Base-by-base conservation (phyloP, 2,329 filamentous ascomycete genomes). In the Venturia asperata region DNA sequence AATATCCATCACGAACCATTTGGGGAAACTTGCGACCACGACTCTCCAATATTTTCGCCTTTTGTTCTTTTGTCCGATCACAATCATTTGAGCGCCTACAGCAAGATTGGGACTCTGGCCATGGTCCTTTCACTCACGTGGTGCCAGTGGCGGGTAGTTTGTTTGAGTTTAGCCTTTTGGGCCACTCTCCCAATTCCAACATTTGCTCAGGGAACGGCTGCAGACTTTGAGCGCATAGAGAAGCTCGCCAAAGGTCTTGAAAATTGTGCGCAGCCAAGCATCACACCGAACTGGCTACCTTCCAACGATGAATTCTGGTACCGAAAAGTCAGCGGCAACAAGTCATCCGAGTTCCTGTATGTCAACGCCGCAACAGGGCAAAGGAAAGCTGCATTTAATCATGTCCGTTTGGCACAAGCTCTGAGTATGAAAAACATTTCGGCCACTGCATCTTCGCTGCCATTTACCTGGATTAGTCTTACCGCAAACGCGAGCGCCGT, bases 351-450 rank as follows among this genome's bases (percentile, higher is more conserved):
- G 21, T 70, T 70, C 55, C 37, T 70, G 27, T 65, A 60, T 62
- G 67, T 70, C 10, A 65, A 70, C 49, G 61, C 69, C 15, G 56
- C 55, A 41, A 61, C 65, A 27, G 63, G 64, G 34, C 9, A 67
- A 21, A 60, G 52, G 27, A 65, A 62, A 60, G 68, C 68, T 15
- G 67, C 65, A 24, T 70, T 70, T 63, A 68, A 70, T 45, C 69
- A 70, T 64, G 66, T 64, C 11, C 45, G 34, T 15, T 63, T 70
- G 30, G 68, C 69, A 13, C 62, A 27, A 30, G 66, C 64, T 24
- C 64, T 69, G 13, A 66, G 41, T 64, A 43, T 64, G 41, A 61
- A 67, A 17, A 67, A 65, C 3, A 66, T 67, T 15, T 64, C 68
- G 56, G 69, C 68, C 21, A 63, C 64, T 34, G 66, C 66, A 64